Percentiles rank a stretch among this genome's conserved stretches.
phyloP scores from a whole-genome alignment of 257 asterid species.

The Nicotiana knightiana region DNA sequence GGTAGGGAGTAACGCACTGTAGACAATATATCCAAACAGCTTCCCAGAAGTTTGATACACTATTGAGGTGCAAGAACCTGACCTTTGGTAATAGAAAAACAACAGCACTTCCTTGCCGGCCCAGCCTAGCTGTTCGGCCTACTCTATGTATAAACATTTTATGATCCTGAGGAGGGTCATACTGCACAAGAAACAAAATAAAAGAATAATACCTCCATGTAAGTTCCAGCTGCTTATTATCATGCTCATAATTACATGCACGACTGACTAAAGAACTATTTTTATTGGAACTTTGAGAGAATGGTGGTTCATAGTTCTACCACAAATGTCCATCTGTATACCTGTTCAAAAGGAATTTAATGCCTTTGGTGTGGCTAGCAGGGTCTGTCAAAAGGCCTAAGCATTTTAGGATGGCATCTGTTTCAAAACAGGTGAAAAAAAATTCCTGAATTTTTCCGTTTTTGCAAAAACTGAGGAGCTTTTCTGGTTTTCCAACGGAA shows the following conservation, averaged over 20 bases:
- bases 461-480: background rate
- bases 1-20: background rate
- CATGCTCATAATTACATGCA: background rate
- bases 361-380: background rate
- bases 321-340: background rate
- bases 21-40: background rate
- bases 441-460: background rate
- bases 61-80: background rate
- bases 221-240: conserved; percentile 13
- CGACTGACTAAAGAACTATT: background rate
- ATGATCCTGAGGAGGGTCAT: conserved; percentile 97
- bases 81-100: conserved; percentile 88
- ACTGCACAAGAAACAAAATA: conserved; percentile 39
- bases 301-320: background rate
- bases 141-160: conserved; percentile 88
- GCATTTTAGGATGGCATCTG: background rate
- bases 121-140: conserved; percentile 98
- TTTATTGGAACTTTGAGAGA: background rate
- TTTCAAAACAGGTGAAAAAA: background rate
- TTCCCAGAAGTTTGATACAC: background rate
- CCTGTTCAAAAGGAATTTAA: background rate
- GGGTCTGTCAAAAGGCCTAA: background rate
- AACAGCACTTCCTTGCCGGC: conserved; percentile 80
- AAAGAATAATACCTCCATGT: conserved; percentile 15
- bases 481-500: background rate